Evolutionary conservation across 2,329 filamentous ascomycete species (phyloP).

Genomic region (Coniella lustricola): DNA sequence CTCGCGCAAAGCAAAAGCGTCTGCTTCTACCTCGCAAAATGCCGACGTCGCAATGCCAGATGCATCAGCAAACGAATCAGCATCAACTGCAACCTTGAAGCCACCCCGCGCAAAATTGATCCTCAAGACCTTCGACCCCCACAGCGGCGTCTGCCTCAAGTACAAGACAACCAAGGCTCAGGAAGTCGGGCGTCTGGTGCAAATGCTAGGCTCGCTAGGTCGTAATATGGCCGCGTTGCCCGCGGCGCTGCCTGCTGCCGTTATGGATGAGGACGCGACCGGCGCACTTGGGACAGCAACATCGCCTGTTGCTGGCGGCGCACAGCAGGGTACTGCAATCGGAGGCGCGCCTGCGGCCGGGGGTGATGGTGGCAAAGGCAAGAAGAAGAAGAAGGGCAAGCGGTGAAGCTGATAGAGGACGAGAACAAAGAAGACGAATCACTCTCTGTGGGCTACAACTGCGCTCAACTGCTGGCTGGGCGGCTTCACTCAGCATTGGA

Average conservation of each 20-base stretch:
- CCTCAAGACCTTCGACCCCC: constrained; percentile 84
- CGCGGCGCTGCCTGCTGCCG: background rate
- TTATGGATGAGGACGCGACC: constrained; percentile 8
- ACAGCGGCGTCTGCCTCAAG: constrained; percentile 75
- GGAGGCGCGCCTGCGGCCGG: constrained; percentile 20
- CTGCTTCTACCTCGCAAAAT: too few relatives aligned
- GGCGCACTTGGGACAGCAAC: constrained; percentile 5
- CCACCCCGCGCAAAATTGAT: constrained; percentile 63
- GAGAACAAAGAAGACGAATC: background rate
- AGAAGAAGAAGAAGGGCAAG: constrained; percentile 63
- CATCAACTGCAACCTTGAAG: too few relatives aligned
- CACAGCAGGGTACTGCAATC: constrained; percentile 9
- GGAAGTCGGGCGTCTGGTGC: constrained; percentile 78
- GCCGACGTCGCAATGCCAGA: constrained; percentile 24
- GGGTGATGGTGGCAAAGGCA: constrained; percentile 47
- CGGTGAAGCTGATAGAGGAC: constrained; percentile 37
- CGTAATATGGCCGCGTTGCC: constrained; percentile 56
- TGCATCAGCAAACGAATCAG: constrained; percentile 15
- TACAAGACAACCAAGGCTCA: constrained; percentile 87
- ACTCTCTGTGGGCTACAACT: too few relatives aligned
- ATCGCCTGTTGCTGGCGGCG: constrained; percentile 12
- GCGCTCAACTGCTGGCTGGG: too few relatives aligned
- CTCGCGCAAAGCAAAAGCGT: constrained; percentile 11
- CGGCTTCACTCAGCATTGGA: too few relatives aligned
- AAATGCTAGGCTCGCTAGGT: constrained; percentile 69